Base-by-base conservation (phyloP, 2,329 filamentous ascomycete species). In the Ilyonectria sp. region DNA sequence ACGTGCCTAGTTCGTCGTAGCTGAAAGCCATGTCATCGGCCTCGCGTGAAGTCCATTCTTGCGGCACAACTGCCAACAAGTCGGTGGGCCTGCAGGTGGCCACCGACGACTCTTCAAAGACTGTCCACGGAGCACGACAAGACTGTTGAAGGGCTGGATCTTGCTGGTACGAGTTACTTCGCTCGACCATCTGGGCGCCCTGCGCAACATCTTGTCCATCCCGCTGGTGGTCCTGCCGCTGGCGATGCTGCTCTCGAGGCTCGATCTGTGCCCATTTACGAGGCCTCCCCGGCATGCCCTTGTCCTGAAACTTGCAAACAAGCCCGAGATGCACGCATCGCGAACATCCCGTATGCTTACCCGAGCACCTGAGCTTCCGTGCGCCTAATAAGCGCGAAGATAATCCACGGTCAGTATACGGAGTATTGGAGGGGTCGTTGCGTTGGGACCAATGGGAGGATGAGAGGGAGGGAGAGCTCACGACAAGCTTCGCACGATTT, bases 341-440 rank as follows among this genome's bases (percentile, higher is more conserved):
- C 33, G 74, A 72, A 57, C 76, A 78, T 17, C 76, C 76, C 8
- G 64, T 73, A 49, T 72, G 71, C 52, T 77, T 71, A 3, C 75
- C 76, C 23, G 76, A 77, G 69, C 76, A 78, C 69, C 69, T 71
- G 50, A 78, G 74, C 69, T 78, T 78, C 23, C 76, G 70, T 3
- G 70, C 53, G 29, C 76, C 76, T 63, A 31, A 40, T 13, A 40
- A 40, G 10, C 35, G 35, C 35, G 35, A 40, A 40, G 13, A n/a
- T n/a, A 33, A 35, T 10, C n/a, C 40, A 49, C 49, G 6, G 35
- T 40, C 43, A 59, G 43, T 29, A 49, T n/a, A n/a, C n/a, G n/a
- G n/a, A n/a, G n/a, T n/a, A n/a, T n/a, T 50, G 31, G 54, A 58
- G n/a, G 50, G 35, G n/a, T n/a, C n/a, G n/a, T 29, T 7, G 26